Evolutionary conservation across 2,329 filamentous ascomycete genomes (phyloP), one percentile per base, ranked within the genome.

Genomic region (Colletotrichum lini): DNA sequence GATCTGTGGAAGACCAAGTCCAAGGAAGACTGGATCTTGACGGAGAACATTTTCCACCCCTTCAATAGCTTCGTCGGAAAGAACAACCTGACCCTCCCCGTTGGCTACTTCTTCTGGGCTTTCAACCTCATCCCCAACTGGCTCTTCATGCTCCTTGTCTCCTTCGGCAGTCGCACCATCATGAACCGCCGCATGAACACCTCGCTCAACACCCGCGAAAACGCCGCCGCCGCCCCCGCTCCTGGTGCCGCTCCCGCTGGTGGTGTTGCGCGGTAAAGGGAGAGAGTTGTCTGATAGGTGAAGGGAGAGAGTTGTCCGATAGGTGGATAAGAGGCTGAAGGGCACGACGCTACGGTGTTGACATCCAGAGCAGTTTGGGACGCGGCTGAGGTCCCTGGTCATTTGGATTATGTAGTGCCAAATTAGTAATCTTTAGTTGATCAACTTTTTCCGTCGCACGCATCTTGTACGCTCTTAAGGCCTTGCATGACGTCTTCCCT

Each of bases 81-180:
- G 84, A 86, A 89, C 74, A 87, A 88, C 74, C 76, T 94, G 40
- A 84, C 88, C 42, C 82, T 92, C 63, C 91, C 92, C 49, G 81
- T 92, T 53, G 93, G 87, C 68, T 95, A 93, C 79, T 75, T 88
- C 62, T 85, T 94, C 75, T 94, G 90, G 89, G 85, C 85, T 74
- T 90, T 93, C 77, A 86, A 87, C 76, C 82, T 92, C 59, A 82
- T 94, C 70, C 89, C 93, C 69, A 90, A 91, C 84, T 96, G 93
- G 93, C 82, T 90, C 66, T 91, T 94, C 78, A 95, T 96, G 93
- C 86, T 96, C 75, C 79, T 89, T 59, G 86, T 96, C 76, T 93
- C 91, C 64, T 90, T 95, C 79, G 78, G 92, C 74, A 94, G 91
- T 86, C 88, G 93, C 79, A 88, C 85, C 69, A 88, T 95, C 81